A percentile compares a stretch with the other conserved stretches of the same genome.
Evolutionary conservation across 805 yeast species (phyloP).

Genomic region (Spathaspora passalidarum): DNA sequence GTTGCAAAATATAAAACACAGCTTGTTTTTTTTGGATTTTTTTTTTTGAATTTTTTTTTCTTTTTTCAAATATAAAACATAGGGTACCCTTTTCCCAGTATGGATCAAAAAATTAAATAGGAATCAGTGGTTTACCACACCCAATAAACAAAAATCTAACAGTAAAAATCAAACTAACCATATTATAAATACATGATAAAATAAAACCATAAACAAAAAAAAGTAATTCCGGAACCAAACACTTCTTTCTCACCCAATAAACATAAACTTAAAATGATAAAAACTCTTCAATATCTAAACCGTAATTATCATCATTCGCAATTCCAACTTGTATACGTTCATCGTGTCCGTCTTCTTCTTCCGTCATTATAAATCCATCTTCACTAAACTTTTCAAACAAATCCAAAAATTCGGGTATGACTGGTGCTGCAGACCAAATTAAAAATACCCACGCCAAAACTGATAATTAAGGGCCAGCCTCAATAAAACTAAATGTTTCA

Average conservation of each 20-base stretch:
- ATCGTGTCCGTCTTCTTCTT: neutral
- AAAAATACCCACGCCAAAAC: neutral
- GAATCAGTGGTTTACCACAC: neutral
- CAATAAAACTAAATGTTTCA: conserved; percentile 1
- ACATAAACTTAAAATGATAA: conserved; percentile 20
- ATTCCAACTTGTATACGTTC: neutral
- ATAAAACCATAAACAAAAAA: neutral
- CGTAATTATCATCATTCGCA: conserved; percentile 13
- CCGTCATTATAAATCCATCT: conserved; percentile 5
- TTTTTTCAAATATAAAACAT: neutral
- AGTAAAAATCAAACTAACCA: conserved; percentile 1
- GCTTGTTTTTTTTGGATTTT: conserved; percentile 3
- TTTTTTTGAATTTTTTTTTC: conserved; percentile 2
- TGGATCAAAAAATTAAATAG: neutral
- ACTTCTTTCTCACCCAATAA: neutral
- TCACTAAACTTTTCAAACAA: conserved; percentile 7
- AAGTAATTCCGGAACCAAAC: neutral
- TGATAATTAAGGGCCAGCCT: neutral
- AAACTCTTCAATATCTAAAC: conserved; percentile 28
- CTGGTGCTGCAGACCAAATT: conserved; percentile 40
- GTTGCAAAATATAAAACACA: conserved; percentile 1
- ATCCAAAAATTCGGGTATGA: conserved; percentile 29
- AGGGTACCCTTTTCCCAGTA: neutral
- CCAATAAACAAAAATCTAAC: conserved; percentile 1
- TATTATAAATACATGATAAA: neutral